Evolutionary conservation across 108 stramenopile genomes (phyloP).

Genomic region (Pseudonitzschia pungens): DNA sequence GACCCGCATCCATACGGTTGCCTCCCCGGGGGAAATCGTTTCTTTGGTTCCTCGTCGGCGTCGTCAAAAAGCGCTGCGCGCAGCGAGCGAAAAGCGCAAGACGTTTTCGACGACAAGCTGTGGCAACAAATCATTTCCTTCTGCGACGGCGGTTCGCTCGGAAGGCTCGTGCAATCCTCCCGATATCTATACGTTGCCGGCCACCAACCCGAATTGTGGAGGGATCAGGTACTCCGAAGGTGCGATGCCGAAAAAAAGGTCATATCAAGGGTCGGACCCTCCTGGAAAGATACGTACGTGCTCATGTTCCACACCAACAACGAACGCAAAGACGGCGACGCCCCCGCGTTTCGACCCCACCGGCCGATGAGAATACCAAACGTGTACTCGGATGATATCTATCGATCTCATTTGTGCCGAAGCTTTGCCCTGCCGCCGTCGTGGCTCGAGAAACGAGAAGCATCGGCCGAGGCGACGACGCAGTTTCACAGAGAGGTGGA

Average conservation of each 20-base stretch:
- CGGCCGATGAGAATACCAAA: slow-evolving; percentile 67
- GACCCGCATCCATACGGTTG: slow-evolving; percentile 73
- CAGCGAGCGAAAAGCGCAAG: background rate
- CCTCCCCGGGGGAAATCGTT: slow-evolving; percentile 75
- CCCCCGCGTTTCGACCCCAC: slow-evolving; percentile 26
- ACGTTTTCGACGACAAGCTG: slow-evolving; percentile 52
- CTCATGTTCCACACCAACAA: slow-evolving; percentile 7
- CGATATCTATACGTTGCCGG: slow-evolving; percentile 76
- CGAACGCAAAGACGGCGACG: background rate
- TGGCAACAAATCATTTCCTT: slow-evolving; percentile 56
- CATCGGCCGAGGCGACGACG: slow-evolving; percentile 16
- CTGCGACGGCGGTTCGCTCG: slow-evolving; percentile 53
- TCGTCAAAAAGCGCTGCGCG: background rate
- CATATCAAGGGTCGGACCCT: slow-evolving; percentile 18
- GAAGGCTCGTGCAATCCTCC: slow-evolving; percentile 42
- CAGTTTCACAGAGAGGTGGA: slow-evolving; percentile 11
- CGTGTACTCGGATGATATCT: slow-evolving; percentile 73
- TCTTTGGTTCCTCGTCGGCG: slow-evolving; percentile 23
- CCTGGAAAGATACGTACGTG: slow-evolving; percentile 32
- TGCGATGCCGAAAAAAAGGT: slow-evolving; percentile 26
- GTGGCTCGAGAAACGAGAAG: slow-evolving; percentile 48
- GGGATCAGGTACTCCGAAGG: slow-evolving; percentile 66
- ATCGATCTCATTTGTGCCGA: slow-evolving; percentile 80
- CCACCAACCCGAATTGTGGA: slow-evolving; percentile 85
- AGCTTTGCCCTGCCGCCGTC: slow-evolving; percentile 67